phyloP scores from a whole-genome alignment of 768 basidiomycete genomes.

The Russula abietina region DNA sequence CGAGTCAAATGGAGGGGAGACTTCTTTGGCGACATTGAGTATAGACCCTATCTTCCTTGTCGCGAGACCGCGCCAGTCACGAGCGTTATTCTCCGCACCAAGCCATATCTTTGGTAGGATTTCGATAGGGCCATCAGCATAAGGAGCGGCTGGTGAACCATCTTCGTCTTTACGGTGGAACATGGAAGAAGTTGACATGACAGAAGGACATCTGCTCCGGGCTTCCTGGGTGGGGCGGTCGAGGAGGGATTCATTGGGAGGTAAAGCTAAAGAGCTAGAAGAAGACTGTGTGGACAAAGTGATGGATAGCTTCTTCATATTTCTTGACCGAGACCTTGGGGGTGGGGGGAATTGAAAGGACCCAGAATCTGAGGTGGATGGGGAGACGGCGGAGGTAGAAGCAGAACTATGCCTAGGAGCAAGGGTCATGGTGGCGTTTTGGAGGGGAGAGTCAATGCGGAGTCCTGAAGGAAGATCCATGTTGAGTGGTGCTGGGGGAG shows the following conservation, averaged over 20 bases:
- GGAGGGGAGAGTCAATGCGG: constrained; percentile 51
- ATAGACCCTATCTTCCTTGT: constrained; percentile 72
- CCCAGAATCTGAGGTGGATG: constrained; percentile 49
- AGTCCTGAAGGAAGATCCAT: constrained; percentile 51
- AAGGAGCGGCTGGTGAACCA: constrained; percentile 59
- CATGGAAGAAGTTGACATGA: constrained; percentile 55
- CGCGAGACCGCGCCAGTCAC: constrained; percentile 66
- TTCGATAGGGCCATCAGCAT: constrained; percentile 75
- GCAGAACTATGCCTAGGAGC: constrained; percentile 39
- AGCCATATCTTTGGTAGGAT: constrained; percentile 84
- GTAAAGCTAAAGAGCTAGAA: constrained; percentile 42
- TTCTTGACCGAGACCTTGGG: constrained; percentile 46
- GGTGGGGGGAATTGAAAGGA: constrained; percentile 39
- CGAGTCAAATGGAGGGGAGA: constrained; percentile 62
- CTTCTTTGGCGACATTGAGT: constrained; percentile 92
- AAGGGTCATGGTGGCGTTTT: constrained; percentile 45
- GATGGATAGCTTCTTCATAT: constrained; percentile 74
- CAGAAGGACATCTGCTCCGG: constrained; percentile 58
- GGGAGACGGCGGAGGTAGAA: constrained; percentile 47
- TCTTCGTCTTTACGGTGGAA: constrained; percentile 59
- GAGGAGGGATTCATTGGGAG: constrained; percentile 32
- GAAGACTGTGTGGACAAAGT: constrained; percentile 59
- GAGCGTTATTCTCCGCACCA: constrained; percentile 87
- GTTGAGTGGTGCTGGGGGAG: constrained; percentile 39
- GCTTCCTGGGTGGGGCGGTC: constrained; percentile 30